phyloP scores from a whole-genome alignment of 2,329 filamentous ascomycete species.

The Sporothrix dimorphospora region DNA sequence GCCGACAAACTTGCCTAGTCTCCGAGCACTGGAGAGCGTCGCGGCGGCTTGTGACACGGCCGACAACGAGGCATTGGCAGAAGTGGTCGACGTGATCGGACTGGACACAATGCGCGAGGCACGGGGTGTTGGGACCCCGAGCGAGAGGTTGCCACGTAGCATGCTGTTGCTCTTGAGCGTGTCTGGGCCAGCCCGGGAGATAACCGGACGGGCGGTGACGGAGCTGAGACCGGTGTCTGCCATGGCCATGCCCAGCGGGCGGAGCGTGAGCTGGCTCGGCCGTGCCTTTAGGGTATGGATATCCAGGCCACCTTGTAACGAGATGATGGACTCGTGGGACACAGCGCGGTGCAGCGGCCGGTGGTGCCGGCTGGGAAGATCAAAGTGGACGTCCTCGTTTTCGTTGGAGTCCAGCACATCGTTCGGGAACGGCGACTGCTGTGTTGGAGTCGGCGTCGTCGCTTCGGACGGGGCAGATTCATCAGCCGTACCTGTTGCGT shows the following conservation, averaged over 20 bases:
- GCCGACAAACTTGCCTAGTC: constrained; percentile 38
- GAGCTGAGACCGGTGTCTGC: constrained; percentile 61
- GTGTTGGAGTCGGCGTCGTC: constrained; percentile 27
- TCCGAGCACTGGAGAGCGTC: background rate
- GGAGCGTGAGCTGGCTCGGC: constrained; percentile 72
- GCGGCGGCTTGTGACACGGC: constrained; percentile 16
- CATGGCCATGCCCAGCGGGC: constrained; percentile 55
- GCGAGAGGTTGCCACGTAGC: constrained; percentile 58
- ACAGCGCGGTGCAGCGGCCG: constrained; percentile 61
- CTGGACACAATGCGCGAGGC: constrained; percentile 34
- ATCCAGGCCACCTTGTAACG: constrained; percentile 83
- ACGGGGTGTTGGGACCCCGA: constrained; percentile 44
- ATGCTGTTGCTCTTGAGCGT: constrained; percentile 57
- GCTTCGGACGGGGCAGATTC: constrained; percentile 15
- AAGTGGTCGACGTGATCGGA: constrained; percentile 27
- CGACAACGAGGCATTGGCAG: constrained; percentile 31
- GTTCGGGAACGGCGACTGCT: constrained; percentile 20
- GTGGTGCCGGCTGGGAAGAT: constrained; percentile 30
- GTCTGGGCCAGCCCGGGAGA: constrained; percentile 47
- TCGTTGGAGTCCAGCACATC: background rate
- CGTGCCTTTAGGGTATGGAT: constrained; percentile 80
- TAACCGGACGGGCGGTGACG: constrained; percentile 62
- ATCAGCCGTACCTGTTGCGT: background rate
- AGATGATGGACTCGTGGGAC: constrained; percentile 89
- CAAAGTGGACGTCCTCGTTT: constrained; percentile 8